Conservation (phyloP, 176 grass and related monocot species). For the Guadua angustifolia region DNA sequence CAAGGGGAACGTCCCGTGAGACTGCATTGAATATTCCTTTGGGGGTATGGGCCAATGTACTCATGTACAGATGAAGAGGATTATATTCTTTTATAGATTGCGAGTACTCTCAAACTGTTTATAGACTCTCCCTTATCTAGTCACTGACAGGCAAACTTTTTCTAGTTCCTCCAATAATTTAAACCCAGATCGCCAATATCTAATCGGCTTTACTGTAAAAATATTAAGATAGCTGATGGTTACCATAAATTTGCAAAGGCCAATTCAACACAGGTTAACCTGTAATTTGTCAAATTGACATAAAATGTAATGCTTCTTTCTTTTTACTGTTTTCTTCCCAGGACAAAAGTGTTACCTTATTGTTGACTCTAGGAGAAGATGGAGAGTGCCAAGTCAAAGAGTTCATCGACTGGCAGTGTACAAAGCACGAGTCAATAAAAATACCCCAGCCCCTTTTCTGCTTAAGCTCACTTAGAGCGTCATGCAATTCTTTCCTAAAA, state of each 20-base stretch:
- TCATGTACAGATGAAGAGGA: not conserved
- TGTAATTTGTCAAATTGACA: not conserved
- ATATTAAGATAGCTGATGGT: not conserved
- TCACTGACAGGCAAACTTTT: not conserved
- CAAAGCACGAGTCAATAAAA: conserved; percentile 76
- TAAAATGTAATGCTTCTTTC: not conserved
- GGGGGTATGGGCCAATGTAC: not conserved
- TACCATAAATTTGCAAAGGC: conserved; percentile 5
- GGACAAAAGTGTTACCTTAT: conserved; percentile 48
- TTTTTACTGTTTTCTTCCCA: not conserved
- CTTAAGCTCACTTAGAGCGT: conserved; percentile 47
- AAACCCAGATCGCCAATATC: not conserved
- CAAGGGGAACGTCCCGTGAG: not conserved
- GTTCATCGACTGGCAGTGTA: conserved; percentile 70
- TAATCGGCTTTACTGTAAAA: not conserved
- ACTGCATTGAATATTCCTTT: not conserved
- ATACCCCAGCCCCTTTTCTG: conserved; percentile 69
- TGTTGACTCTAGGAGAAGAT: conserved; percentile 63
- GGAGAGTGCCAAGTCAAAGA: conserved; percentile 71
- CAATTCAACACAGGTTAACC: not conserved
- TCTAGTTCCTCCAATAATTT: not conserved
- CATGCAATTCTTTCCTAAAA: conserved; percentile 60
- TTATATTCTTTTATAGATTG: not conserved
- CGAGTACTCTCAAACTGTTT: conserved; percentile 6
- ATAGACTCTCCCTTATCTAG: not conserved